These are phyloP conservation scores for Trametes versicolor DNA, from an alignment of 1,284 basidiomycete species.

Conservation along the genomic window DNA sequence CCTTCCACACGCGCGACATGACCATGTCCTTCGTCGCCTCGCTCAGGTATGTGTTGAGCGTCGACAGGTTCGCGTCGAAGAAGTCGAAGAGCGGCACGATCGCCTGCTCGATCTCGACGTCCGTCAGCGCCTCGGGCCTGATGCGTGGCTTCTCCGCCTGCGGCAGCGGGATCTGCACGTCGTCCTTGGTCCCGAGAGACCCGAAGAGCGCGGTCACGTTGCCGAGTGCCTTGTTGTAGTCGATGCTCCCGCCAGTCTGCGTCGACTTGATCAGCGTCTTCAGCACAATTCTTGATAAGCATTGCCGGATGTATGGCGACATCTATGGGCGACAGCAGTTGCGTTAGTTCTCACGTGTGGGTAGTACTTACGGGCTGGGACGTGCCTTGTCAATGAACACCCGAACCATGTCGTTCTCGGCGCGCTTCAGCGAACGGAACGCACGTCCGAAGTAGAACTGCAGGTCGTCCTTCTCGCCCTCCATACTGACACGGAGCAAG, in stretches of 20 bases:
- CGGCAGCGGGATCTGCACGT: conserved; percentile 84
- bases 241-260: conserved; percentile 63
- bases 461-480: conserved; percentile 98
- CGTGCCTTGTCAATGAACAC: conserved; percentile 96
- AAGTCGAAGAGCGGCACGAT: conserved; percentile 96
- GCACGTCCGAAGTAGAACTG: conserved; percentile 98
- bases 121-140: conserved; percentile 81
- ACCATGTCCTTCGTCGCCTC: conserved; percentile 92
- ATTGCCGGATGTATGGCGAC: conserved; percentile 93
- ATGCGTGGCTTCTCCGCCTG: conserved; percentile 73
- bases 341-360: conserved; percentile 2
- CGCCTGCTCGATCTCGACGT: conserved; percentile 95
- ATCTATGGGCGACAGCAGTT: conserved; percentile 65
- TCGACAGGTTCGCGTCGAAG: conserved; percentile 94
- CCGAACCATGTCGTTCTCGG: conserved; percentile 96
- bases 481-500: conserved; percentile 94
- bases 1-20: conserved; percentile 97
- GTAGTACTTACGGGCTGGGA: conserved; percentile 7
- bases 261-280: conserved; percentile 78
- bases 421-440: conserved; percentile 93
- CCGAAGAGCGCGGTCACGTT: conserved; percentile 86
- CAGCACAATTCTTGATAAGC: conserved; percentile 82
- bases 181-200: conserved; percentile 66
- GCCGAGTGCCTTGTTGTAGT: conserved; percentile 87
- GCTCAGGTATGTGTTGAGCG: conserved; percentile 89